phyloP scores from a whole-genome alignment of 2,329 filamentous ascomycete species.

The Calonectria henricotiae region DNA sequence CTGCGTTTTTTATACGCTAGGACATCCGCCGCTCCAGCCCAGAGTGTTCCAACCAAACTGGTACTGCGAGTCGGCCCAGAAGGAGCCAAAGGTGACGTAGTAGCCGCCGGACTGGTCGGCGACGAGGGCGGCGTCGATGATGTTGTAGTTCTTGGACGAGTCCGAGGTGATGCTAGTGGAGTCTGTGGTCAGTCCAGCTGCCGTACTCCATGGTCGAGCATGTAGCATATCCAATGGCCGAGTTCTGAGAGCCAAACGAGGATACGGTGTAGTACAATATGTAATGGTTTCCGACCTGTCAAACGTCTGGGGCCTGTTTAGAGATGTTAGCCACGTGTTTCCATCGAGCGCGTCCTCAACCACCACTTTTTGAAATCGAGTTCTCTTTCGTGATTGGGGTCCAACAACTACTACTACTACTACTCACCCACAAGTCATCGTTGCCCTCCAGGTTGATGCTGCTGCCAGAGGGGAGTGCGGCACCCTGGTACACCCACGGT shows the following conservation, averaged over 20 bases:
- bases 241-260: constrained; percentile 73
- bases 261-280: constrained; percentile 79
- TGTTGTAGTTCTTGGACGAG: constrained; percentile 67
- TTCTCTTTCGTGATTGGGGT: not conserved
- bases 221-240: constrained; percentile 73
- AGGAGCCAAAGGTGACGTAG: constrained; percentile 77
- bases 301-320: constrained; percentile 39
- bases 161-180: constrained; percentile 67
- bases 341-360: not conserved
- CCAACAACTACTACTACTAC: not conserved
- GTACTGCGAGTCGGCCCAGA: constrained; percentile 72
- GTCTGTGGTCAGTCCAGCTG: constrained; percentile 74
- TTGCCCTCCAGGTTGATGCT: constrained; percentile 61
- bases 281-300: constrained; percentile 71
- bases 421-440: constrained; percentile 63
- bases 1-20: constrained; percentile 53
- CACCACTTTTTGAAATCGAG: not conserved
- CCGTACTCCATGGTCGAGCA: constrained; percentile 67
- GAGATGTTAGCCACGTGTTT: not conserved
- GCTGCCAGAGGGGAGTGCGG: constrained; percentile 59
- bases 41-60: constrained; percentile 66
- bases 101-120: constrained; percentile 58
- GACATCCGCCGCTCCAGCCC: constrained; percentile 64
- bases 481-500: constrained; percentile 63
- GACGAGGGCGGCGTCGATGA: constrained; percentile 74